These are phyloP conservation scores for Lolium rigidum DNA, from an alignment of 176 grass and related monocot species.

Conservation along the genomic window DNA sequence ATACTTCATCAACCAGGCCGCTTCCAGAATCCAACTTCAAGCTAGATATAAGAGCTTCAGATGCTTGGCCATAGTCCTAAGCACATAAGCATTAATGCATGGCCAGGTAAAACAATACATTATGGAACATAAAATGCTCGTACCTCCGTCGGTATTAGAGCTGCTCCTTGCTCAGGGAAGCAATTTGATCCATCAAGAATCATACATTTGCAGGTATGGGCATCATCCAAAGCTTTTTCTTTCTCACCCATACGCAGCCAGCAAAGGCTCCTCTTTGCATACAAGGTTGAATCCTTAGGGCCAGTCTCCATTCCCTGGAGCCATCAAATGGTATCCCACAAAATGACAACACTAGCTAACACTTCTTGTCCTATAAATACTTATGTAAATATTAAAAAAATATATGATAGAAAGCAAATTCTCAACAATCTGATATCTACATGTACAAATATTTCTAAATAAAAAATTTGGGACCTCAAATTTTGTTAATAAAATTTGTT, in stretches of 20 bases:
- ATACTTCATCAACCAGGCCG: not conserved
- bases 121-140: not conserved
- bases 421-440: not conserved
- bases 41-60: not conserved
- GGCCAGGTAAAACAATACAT: not conserved
- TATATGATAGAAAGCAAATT: not conserved
- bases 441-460: not conserved
- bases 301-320: slow-evolving; percentile 1
- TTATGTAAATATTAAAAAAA: not conserved
- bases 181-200: not conserved
- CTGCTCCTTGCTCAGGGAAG: not conserved
- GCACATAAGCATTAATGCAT: not conserved
- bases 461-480: not conserved
- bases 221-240: not conserved
- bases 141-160: not conserved
- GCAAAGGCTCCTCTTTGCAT: slow-evolving; percentile 6
- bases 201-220: not conserved
- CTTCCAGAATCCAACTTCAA: not conserved
- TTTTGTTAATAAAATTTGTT: not conserved
- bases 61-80: not conserved
- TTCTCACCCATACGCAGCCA: slow-evolving; percentile 1
- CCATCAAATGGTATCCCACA: not conserved
- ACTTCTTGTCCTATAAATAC: not conserved
- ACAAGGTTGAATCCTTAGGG: slow-evolving; percentile 1
- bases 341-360: not conserved